Base-by-base conservation (phyloP, 305 asterid species). In the Solanum hybrid region DNA sequence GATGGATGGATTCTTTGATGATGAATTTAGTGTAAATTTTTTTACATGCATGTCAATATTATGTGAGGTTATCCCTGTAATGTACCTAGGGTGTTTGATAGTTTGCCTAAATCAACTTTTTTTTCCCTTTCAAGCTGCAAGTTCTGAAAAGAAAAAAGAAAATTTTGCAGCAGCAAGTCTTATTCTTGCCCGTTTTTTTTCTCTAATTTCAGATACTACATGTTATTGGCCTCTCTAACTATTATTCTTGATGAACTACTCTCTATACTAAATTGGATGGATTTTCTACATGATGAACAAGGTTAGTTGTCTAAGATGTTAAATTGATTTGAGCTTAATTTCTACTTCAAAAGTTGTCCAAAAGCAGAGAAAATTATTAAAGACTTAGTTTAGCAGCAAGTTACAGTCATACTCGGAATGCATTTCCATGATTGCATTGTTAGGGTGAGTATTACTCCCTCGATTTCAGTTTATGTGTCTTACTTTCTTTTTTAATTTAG, bases 341-440 rank as follows among this genome's bases (percentile, higher is more conserved):
- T 46, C 81, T 89, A 85, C 34, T 13, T 13, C 17, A 51, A 51
- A 51, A 51, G 22, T 14, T 51, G 64, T 51, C 66, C 66, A 56
- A 56, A 56, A 56, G 22, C n/a, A 1, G 81, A 89, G 51, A 64
- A 32, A 11, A 86, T 89, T 27, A 34, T 89, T 22, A 35, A 76
- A 24, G 35, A 86, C 34, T 64, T 10, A 4, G 87, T 77, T 29
- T 22, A 79, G 36, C 42, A 40, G 3, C 34, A 56, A 75, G 87
- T 86, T 27, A 76, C 87, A 10, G 3, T 86, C 22, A 40, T 85
- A 66, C 89, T 89, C 5, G 26, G 89, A 86, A 89, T 89, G 89
- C 91, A 86, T 27, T 89, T 89, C 80, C 81, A 77, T 86, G 88
- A 84, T 46, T 89, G 69, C 56, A 73, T 89, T 85, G 88, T 89